A percentile compares a stretch with the other conserved stretches of the same genome.
phyloP scores from a whole-genome alignment of 2,329 filamentous ascomycete species.

The Albifimbria verrucaria region DNA sequence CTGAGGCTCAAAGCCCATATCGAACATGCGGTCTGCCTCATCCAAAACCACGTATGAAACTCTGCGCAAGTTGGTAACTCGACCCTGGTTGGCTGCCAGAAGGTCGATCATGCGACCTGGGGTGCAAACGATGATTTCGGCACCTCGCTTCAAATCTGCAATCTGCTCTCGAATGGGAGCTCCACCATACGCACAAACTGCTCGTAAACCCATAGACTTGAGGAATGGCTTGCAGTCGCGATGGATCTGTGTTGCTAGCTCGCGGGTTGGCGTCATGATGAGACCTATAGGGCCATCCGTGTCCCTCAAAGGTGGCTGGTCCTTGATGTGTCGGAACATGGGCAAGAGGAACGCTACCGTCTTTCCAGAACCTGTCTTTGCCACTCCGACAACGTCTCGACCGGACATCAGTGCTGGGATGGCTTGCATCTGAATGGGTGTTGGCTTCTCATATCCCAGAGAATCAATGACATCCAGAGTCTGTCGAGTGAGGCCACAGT shows the following conservation, averaged over 20 bases:
- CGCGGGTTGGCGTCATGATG: slow-evolving; percentile 91
- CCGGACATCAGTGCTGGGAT: slow-evolving; percentile 95
- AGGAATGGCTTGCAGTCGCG: slow-evolving; percentile 92
- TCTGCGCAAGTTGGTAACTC: slow-evolving; percentile 84
- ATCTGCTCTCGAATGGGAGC: slow-evolving; percentile 97
- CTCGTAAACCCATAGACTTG: slow-evolving; percentile 78
- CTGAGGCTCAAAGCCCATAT: slow-evolving; percentile 98
- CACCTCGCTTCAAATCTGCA: slow-evolving; percentile 89
- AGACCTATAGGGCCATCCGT: slow-evolving; percentile 85
- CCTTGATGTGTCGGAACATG: slow-evolving; percentile 97
- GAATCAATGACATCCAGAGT: slow-evolving; percentile 81
- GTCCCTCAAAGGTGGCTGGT: slow-evolving; percentile 77
- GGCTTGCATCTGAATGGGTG: slow-evolving; percentile 92
- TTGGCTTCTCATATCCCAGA: slow-evolving; percentile 83
- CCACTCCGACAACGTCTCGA: slow-evolving; percentile 90
- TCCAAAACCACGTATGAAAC: slow-evolving; percentile 95
- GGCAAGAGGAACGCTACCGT: slow-evolving; percentile 93
- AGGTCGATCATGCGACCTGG: slow-evolving; percentile 95
- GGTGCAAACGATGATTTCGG: slow-evolving; percentile 92
- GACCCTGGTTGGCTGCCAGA: slow-evolving; percentile 86
- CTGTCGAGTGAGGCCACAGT: slow-evolving; percentile 84
- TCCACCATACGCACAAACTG: slow-evolving; percentile 91
- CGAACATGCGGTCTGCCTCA: slow-evolving; percentile 98
- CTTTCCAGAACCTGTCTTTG: slow-evolving; percentile 97
- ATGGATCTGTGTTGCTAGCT: slow-evolving; percentile 91